Base-by-base conservation (phyloP, 2,329 filamentous ascomycete species). In the Ilyonectria robusta region DNA sequence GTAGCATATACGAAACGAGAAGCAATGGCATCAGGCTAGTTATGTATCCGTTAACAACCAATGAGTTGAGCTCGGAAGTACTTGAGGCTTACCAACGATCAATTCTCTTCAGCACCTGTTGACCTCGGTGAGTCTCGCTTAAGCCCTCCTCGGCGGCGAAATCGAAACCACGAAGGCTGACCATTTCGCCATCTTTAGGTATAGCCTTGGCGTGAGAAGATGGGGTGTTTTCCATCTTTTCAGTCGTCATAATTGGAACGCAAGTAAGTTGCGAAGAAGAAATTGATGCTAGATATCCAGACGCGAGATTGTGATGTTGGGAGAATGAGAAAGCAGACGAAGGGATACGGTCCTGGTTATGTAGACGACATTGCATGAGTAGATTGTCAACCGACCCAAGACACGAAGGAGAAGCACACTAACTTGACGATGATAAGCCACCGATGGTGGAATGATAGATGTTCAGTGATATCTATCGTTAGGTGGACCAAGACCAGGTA, bases 1-100 rank as follows among this genome's bases (percentile, higher is more conserved):
- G 72, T 0, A 74, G 37, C 17, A 71, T 74, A 4, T 74, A 74
- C 1, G 72, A 74, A 2, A 73, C 72, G 6, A 74, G 63, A 0
- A 74, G 65, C 1, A 74, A 42, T 0, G 72, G 72, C 51, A 74
- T 54, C 11, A 74, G 47, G 10, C 72, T 74, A 31, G 4, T 11
- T 23, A 10, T 21, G 10, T 37, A n/a, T n/a, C n/a, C 6, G 44
- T 54, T 6, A 37, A 29, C 26, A 9, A 1, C 7, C 31, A 23
- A 33, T 4, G 6, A 23, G 9, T 29, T 19, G 8, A 37, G 6
- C 3, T 4, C 21, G 4, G 2, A n/a, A 2, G 9, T 6, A 29
- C 10, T 11, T 6, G 1, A 2, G 1, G 40, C 59, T 44, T 48
- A 72, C 72, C 66, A 74, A 2, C 64, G 17, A 26, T 74, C 72